Percentiles rank a stretch among this genome's conserved stretches.
Evolutionary conservation across 2,329 filamentous ascomycete genomes (phyloP).

Genomic region (Alternaria burnsii): DNA sequence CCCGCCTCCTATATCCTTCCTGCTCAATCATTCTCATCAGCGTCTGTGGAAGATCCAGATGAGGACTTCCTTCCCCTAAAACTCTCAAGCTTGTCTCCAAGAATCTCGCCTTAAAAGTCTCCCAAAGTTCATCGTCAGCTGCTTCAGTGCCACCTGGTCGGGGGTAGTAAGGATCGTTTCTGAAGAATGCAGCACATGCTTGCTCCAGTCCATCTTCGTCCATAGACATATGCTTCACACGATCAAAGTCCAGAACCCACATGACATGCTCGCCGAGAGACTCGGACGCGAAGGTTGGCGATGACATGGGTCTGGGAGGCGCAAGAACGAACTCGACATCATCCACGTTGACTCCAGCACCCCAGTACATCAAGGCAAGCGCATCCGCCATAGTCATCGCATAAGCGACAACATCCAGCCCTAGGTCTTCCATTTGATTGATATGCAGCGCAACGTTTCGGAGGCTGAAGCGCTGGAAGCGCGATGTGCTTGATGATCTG

Average conservation of each 20-base stretch:
- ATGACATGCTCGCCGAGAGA: background rate
- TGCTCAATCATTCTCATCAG: background rate
- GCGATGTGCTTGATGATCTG: too few species aligned
- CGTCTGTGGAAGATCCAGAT: background rate
- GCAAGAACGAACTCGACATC: background rate
- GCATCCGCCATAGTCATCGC: background rate
- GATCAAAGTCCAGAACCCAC: background rate
- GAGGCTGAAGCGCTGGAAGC: too few species aligned
- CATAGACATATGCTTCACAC: background rate
- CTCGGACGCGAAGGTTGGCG: background rate
- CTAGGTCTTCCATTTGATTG: too few species aligned
- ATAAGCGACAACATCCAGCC: too few species aligned
- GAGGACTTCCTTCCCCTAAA: rapidly evolving
- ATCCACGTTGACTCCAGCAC: background rate
- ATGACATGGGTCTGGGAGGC: background rate
- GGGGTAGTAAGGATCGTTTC: background rate
- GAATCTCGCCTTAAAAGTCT: background rate
- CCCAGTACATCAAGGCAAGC: background rate
- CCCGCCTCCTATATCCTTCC: background rate
- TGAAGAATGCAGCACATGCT: background rate
- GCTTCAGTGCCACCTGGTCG: background rate
- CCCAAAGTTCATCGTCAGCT: background rate
- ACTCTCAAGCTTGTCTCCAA: background rate
- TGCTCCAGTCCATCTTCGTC: background rate
- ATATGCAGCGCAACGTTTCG: too few species aligned